Evolutionary conservation across 768 basidiomycete species (phyloP).

Genomic region (Trametes elegans): DNA sequence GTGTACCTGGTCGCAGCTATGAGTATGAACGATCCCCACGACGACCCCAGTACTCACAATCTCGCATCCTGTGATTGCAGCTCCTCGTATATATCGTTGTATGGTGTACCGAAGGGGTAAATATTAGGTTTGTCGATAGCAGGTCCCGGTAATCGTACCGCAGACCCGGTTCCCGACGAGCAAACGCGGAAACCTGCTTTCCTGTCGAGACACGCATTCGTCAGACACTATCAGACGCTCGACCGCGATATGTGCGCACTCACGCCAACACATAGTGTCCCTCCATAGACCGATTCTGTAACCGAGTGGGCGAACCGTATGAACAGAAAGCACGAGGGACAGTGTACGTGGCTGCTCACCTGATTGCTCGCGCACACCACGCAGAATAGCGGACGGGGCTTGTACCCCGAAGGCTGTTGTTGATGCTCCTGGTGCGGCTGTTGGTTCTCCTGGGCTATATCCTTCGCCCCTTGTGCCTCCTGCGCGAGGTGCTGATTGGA

Average conservation of each 20-base stretch:
- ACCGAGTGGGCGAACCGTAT: not conserved
- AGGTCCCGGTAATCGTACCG: conserved; percentile 93
- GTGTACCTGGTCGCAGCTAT: too few species aligned
- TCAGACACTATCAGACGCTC: not conserved
- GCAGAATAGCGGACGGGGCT: conserved; percentile 83
- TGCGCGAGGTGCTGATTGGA: conserved; percentile 29
- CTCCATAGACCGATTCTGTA: conserved; percentile 98
- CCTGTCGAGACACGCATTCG: conserved; percentile 40
- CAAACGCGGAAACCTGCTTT: conserved; percentile 91
- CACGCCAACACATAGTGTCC: conserved; percentile 89
- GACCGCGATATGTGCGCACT: conserved; percentile 36
- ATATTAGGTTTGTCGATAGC: conserved; percentile 98
- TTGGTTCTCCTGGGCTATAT: conserved; percentile 8
- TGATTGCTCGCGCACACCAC: conserved; percentile 99
- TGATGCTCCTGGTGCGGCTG: not conserved
- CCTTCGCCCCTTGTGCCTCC: conserved; percentile 24
- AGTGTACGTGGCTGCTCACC: conserved; percentile 43
- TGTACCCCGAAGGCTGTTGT: conserved; percentile 38
- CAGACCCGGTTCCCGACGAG: conserved; percentile 95
- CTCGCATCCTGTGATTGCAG: conserved; percentile 77
- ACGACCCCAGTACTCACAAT: conserved; percentile 72
- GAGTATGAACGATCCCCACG: too few species aligned
- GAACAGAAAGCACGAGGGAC: not conserved
- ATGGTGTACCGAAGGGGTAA: conserved; percentile 95
- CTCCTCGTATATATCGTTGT: conserved; percentile 93